A percentile compares a stretch with the other conserved stretches of the same genome.
These are phyloP conservation scores for Colletotrichum filicis DNA, from an alignment of 2,329 filamentous ascomycete genomes.

Conservation along the genomic window DNA sequence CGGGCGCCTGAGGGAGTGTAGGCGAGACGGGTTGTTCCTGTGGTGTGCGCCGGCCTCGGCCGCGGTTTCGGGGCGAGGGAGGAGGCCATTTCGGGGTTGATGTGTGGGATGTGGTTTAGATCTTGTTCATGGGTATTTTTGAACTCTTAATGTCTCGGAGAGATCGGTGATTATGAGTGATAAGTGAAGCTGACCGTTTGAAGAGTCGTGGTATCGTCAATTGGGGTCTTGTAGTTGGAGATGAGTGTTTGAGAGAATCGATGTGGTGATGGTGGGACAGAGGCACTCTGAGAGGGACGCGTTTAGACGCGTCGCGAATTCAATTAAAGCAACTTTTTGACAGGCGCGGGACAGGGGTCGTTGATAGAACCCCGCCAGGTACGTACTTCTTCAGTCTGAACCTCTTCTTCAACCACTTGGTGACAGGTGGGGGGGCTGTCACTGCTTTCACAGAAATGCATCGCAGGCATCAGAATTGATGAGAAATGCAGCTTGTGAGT, in stretches of 20 bases:
- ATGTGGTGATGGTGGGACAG: neutral
- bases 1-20: constrained; percentile 91
- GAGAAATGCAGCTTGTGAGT: constrained; percentile 26
- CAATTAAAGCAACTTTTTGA: constrained; percentile 43
- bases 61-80: constrained; percentile 61
- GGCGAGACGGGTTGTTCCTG: constrained; percentile 85
- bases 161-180: neutral
- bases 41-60: constrained; percentile 80
- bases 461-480: constrained; percentile 32
- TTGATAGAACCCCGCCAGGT: constrained; percentile 1
- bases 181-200: neutral
- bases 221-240: neutral
- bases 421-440: neutral
- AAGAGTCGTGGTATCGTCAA: neutral
- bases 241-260: constrained; percentile 23
- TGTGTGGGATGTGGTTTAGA: neutral
- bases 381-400: neutral
- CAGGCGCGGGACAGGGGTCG: neutral
- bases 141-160: neutral
- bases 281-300: constrained; percentile 44
- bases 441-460: constrained; percentile 7
- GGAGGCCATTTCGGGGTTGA: constrained; percentile 41
- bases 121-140: neutral
- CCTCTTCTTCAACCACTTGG: neutral
- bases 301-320: constrained; percentile 51